Evolutionary conservation across 1,139 yeast species (phyloP).

Genomic region (Suhomyces atakaporum): DNA sequence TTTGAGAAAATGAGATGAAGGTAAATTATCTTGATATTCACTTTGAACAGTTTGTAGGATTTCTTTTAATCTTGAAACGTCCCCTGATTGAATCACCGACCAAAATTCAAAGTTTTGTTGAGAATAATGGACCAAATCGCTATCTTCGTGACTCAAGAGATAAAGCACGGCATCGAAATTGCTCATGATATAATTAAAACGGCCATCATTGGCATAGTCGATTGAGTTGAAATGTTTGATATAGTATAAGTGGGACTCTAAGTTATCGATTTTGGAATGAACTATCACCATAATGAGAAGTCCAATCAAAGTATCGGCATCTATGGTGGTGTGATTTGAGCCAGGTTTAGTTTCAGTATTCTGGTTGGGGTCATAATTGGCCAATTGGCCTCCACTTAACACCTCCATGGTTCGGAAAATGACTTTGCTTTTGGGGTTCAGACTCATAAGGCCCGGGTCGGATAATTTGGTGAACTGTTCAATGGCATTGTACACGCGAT

Average conservation of each 20-base stretch:
- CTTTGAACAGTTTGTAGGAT: constrained; percentile 24
- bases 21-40: constrained; percentile 21
- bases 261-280: constrained; percentile 57
- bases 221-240: constrained; percentile 57
- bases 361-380: not conserved
- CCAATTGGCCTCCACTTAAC: constrained; percentile 36
- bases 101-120: constrained; percentile 55
- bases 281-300: constrained; percentile 71
- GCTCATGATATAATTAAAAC: constrained; percentile 54
- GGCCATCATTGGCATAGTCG: constrained; percentile 33
- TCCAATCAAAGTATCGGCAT: constrained; percentile 82
- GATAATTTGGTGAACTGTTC: constrained; percentile 53
- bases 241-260: constrained; percentile 67
- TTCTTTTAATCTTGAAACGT: constrained; percentile 20
- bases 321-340: constrained; percentile 35
- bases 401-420: constrained; percentile 55
- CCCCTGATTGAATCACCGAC: constrained; percentile 47
- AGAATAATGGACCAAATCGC: constrained; percentile 46
- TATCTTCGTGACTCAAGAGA: constrained; percentile 50
- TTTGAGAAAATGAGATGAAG: constrained; percentile 44
- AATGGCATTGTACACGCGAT: constrained; percentile 55
- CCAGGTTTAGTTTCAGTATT: not conserved
- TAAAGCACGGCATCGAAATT: constrained; percentile 81
- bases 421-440: constrained; percentile 54
- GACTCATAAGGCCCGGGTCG: constrained; percentile 47